phyloP scores from a whole-genome alignment of 2,329 filamentous ascomycete species.

The Arthrobotrys iridis region DNA sequence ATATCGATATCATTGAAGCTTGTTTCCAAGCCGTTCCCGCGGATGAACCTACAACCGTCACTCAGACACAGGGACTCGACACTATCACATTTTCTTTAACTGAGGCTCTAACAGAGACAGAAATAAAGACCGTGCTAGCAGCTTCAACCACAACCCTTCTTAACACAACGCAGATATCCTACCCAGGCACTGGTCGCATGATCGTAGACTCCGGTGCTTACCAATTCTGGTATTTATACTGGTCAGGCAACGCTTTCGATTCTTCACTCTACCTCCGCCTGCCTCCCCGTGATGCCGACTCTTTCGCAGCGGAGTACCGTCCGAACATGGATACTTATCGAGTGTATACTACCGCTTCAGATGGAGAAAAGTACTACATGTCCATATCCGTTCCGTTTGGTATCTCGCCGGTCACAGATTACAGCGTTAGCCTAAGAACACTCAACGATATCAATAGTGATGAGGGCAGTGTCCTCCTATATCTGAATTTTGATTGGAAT shows the following conservation, averaged over 20 bases:
- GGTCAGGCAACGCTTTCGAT: conserved; percentile 7
- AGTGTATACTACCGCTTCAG: background rate
- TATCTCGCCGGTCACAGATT: conserved; percentile 4
- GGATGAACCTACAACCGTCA: background rate
- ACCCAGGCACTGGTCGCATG: conserved; percentile 22
- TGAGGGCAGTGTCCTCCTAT: conserved; percentile 28
- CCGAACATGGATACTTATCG: conserved; percentile 20
- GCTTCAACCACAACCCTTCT: conserved; percentile 20
- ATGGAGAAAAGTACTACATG: conserved; percentile 39
- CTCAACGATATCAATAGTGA: conserved; percentile 46
- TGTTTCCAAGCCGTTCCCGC: conserved; percentile 13
- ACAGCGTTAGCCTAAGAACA: conserved; percentile 17
- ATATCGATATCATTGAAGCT: conserved; percentile 23
- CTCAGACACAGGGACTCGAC: background rate
- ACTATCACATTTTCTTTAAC: background rate
- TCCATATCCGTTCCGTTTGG: conserved; percentile 20
- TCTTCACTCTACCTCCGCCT: conserved; percentile 18
- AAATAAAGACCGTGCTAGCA: background rate
- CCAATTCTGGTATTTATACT: conserved; percentile 32
- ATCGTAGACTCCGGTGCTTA: conserved; percentile 20
- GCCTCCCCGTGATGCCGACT: background rate
- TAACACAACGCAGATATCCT: conserved; percentile 28
- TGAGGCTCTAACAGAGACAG: background rate
- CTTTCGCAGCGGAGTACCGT: conserved; percentile 29
- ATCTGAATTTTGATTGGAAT: conserved; percentile 21